Base-by-base conservation (phyloP, 441 rosid species). In the Populus hybrid region DNA sequence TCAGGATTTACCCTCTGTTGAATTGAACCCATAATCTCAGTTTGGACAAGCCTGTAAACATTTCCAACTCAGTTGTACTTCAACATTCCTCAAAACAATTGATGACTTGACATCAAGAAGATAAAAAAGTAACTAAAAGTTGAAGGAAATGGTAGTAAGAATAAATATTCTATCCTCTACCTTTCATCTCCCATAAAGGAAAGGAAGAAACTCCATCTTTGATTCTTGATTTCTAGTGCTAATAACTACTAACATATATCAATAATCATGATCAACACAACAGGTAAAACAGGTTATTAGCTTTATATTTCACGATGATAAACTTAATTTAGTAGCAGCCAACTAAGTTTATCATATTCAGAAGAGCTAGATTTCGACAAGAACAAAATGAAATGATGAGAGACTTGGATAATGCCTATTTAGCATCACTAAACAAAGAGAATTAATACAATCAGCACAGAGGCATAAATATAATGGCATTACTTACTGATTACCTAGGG, bases 401-500 rank as follows among this genome's bases (percentile, higher is more conserved):
- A 16, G 61, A 6, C n/a, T 18, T 16, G n/a, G n/a, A 53, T 53
- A 53, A 53, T 16, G n/a, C 61, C 61, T 53, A 18, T 53, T 18
- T 1, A 0, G 21, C 61, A 53, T 16, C n/a, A 53, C 11, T 42
- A 19, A 34, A 9, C 9, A 74, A 28, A 70, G 46, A 67, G 16
- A 36, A 79, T 38, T 5, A 34, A 28, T 2, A 65, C 5, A 69
- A 72, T 73, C 40, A 30, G 61, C 24, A 59, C 21, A 63, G 7
- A 9, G 65, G 30, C 40, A 75, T 61, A 59, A 59, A 53, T 53
- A 53, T 18, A 35, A n/a, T 19, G 42, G 42, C 36, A 38, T 9
- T 35, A 12, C 32, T 30, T 30, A 30, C 32, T 30, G 0, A 30
- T 4, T 23, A 94, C 98, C 92, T 81, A 67, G 97, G 97, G 86